phyloP scores from a whole-genome alignment of 2,329 filamentous ascomycete genomes.

The Coleophoma cylindrospora region DNA sequence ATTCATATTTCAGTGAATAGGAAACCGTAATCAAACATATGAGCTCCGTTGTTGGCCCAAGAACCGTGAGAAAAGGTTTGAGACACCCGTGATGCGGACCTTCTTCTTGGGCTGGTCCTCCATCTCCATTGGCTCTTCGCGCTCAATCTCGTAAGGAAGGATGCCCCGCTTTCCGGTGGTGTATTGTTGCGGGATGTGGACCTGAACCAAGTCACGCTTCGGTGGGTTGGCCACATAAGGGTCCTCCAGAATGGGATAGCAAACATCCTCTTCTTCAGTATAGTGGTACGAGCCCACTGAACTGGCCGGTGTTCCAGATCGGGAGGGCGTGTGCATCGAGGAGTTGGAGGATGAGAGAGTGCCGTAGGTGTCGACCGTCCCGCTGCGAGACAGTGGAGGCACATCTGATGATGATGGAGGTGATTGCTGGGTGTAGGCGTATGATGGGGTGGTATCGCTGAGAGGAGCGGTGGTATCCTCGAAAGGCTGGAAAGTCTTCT shows the following conservation, averaged over 20 bases:
- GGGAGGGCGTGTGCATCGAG: conserved; percentile 24
- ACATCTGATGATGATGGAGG: conserved; percentile 29
- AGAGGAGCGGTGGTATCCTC: conserved; percentile 9
- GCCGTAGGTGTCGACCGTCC: conserved; percentile 22
- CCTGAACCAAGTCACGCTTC: conserved; percentile 20
- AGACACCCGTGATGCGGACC: conserved; percentile 4
- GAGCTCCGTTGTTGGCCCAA: conserved; percentile 5
- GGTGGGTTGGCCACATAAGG: conserved; percentile 5
- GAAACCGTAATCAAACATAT: background rate
- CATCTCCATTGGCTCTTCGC: conserved; percentile 15
- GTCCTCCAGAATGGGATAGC: conserved; percentile 8
- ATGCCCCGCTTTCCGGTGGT: conserved; percentile 14
- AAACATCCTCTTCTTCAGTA: conserved; percentile 10
- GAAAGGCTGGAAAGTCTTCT: conserved; percentile 2
- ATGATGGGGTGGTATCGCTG: conserved; percentile 9
- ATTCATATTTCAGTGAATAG: no score
- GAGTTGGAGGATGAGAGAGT: conserved; percentile 25
- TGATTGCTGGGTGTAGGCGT: conserved; percentile 12
- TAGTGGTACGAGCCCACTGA: conserved; percentile 24
- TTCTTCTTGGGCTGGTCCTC: conserved; percentile 15
- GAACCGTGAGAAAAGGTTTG: conserved; percentile 21
- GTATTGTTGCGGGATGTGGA: conserved; percentile 16
- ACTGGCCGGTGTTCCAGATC: conserved; percentile 27
- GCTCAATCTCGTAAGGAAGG: conserved; percentile 26
- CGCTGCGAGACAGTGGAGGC: conserved; percentile 27